Conservation (phyloP, 2,329 filamentous ascomycete species). For the Alternaria triticimaculans region DNA sequence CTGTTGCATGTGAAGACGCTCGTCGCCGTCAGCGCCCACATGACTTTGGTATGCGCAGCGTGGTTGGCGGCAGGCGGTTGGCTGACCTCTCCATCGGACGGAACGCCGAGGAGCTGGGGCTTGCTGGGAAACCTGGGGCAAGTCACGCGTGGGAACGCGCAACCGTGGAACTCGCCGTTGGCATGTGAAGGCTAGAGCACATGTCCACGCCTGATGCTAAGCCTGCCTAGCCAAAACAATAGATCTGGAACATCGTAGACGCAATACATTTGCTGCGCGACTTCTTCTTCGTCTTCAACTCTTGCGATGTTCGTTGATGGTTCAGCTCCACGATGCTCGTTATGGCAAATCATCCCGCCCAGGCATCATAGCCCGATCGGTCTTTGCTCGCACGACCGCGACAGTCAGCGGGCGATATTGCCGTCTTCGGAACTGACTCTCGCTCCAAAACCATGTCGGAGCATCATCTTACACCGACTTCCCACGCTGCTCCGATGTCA, state of each 20-base stretch:
- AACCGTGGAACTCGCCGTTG: slow-evolving; percentile 6
- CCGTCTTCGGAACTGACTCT: slow-evolving; percentile 16
- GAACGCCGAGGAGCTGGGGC: slow-evolving; percentile 13
- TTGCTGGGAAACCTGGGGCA: slow-evolving; percentile 26
- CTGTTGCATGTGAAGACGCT: slow-evolving; percentile 33
- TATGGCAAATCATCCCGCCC: slow-evolving; percentile 29
- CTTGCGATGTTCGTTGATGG: neutral
- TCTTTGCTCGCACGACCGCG: slow-evolving; percentile 27
- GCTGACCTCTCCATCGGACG: slow-evolving; percentile 15
- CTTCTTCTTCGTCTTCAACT: neutral
- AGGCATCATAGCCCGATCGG: slow-evolving; percentile 33
- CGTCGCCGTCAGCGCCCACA: slow-evolving; percentile 12
- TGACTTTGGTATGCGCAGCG: slow-evolving; percentile 11
- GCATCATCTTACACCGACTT: neutral
- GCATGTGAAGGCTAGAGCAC: slow-evolving; percentile 32
- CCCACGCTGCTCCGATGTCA: neutral
- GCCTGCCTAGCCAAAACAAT: neutral
- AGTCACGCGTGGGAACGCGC: slow-evolving; percentile 20
- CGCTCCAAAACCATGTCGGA: neutral
- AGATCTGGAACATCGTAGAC: neutral
- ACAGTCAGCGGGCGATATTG: slow-evolving; percentile 26
- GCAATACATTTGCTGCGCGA: neutral
- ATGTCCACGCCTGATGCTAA: too few relatives aligned
- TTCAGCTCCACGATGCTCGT: slow-evolving; percentile 8
- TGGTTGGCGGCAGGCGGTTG: slow-evolving; percentile 17